Evolutionary conservation across 139 green algal species (phyloP).

Genomic region (Micractinium sp.): DNA sequence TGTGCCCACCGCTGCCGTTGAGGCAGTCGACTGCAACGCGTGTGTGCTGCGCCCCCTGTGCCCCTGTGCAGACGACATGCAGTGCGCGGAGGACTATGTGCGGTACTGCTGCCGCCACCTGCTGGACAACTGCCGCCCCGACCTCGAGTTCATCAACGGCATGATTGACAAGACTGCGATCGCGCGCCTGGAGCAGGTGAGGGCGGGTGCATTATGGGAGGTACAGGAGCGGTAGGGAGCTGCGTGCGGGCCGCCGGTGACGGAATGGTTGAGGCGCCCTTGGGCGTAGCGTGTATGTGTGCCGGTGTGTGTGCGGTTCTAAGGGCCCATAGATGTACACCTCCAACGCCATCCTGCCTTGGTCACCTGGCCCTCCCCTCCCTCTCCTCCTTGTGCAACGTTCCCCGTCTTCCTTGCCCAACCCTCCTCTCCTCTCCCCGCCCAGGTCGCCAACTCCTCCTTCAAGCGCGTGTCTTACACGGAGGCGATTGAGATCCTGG

Average conservation of each 20-base stretch:
- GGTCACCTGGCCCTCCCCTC: no score
- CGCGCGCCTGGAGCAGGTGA: constrained; percentile 83
- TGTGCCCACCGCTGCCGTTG: background rate
- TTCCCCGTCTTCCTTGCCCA: no score
- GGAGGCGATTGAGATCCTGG: constrained; percentile 90
- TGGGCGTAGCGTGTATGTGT: no score
- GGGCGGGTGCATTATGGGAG: no score
- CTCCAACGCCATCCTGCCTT: no score
- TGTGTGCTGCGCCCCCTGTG: background rate
- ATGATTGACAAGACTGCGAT: constrained; percentile 87
- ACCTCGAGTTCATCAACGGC: constrained; percentile 87
- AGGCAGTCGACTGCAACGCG: no score
- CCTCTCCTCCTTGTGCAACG: no score
- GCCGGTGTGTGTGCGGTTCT: no score
- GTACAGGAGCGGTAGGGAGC: no score
- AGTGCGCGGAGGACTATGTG: constrained; percentile 85
- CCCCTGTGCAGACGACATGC: constrained; percentile 83
- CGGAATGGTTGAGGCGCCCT: no score
- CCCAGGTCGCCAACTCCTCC: constrained; percentile 73
- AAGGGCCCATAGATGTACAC: no score
- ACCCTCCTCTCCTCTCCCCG: background rate
- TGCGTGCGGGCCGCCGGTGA: no score
- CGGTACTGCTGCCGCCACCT: constrained; percentile 79
- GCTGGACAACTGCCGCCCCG: constrained; percentile 74
- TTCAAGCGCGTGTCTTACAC: constrained; percentile 96